A percentile compares a stretch with the other conserved stretches of the same genome.
Evolutionary conservation across 768 basidiomycete species (phyloP).

Genomic region (Termitomyces sp.): DNA sequence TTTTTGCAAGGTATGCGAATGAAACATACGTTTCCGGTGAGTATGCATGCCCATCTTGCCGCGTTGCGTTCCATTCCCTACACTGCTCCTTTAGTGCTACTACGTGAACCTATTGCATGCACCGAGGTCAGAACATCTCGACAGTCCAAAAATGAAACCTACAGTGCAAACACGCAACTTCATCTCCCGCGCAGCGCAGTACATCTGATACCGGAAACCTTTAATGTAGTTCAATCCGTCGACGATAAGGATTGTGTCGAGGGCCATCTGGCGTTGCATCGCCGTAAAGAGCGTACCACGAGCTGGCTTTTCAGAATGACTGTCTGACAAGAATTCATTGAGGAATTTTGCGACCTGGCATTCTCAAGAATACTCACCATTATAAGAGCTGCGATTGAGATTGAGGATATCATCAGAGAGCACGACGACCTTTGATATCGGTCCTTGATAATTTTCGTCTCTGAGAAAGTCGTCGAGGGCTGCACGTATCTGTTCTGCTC

Average conservation of each 20-base stretch:
- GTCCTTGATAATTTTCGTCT: conserved; percentile 48
- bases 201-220: conserved; percentile 96
- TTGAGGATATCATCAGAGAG: conserved; percentile 74
- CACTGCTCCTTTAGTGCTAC: conserved; percentile 71
- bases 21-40: conserved; percentile 63
- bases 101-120: conserved; percentile 60
- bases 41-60: conserved; percentile 49
- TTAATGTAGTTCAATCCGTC: conserved; percentile 98
- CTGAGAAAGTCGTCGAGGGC: conserved; percentile 50
- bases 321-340: conserved; percentile 38
- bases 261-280: conserved; percentile 65
- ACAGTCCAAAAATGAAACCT: conserved; percentile 18
- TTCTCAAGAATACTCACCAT: conserved; percentile 42
- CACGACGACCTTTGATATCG: conserved; percentile 35
- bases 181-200: conserved; percentile 89
- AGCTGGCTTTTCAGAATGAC: conserved; percentile 82
- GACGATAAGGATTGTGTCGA: conserved; percentile 77
- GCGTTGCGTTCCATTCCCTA: conserved; percentile 62
- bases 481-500: conserved; percentile 57
- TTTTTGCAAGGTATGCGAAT: not conserved
- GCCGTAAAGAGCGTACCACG: conserved; percentile 80
- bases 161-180: conserved; percentile 87
- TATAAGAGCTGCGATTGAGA: conserved; percentile 61
- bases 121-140: not conserved
- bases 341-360: not conserved